Percentiles rank a stretch among this genome's conserved stretches.
phyloP scores from a whole-genome alignment of 805 yeast genomes.

The Candida nonsorbophila region DNA sequence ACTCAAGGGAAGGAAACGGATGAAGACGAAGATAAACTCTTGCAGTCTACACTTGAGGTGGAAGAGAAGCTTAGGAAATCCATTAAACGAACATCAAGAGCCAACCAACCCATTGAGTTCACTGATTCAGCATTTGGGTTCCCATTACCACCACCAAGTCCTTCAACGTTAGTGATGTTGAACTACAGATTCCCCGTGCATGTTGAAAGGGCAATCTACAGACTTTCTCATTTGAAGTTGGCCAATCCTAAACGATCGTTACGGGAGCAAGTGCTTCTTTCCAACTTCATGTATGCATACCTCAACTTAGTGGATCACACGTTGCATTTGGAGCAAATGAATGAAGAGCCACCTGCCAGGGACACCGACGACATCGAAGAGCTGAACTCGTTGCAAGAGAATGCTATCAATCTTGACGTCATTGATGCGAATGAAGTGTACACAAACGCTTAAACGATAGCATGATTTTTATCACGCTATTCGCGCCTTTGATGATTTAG shows the following conservation, averaged over 20 bases:
- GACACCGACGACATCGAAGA: conserved; percentile 8
- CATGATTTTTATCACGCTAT: background rate
- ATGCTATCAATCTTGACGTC: background rate
- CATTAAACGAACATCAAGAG: conserved; percentile 34
- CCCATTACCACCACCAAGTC: conserved; percentile 77
- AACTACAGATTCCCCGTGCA: conserved; percentile 89
- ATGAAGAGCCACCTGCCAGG: conserved; percentile 8
- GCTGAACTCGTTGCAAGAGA: no score
- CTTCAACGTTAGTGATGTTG: conserved; percentile 72
- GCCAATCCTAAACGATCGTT: conserved; percentile 92
- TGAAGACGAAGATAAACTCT: conserved; percentile 16
- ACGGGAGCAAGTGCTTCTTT: conserved; percentile 85
- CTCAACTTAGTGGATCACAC: conserved; percentile 92
- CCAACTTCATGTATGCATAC: conserved; percentile 97
- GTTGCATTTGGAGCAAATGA: conserved; percentile 55
- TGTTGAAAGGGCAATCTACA: conserved; percentile 91
- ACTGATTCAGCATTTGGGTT: conserved; percentile 84
- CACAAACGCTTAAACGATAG: background rate
- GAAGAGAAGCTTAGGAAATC: conserved; percentile 40
- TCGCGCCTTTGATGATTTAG: background rate
- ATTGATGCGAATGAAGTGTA: background rate
- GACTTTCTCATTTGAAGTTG: conserved; percentile 86
- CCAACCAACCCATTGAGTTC: conserved; percentile 43
- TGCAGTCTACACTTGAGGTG: conserved; percentile 31
- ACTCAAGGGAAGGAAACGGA: conserved; percentile 2